A percentile compares a stretch with the other conserved stretches of the same genome.
Conservation (phyloP, 2,329 filamentous ascomycete genomes). For the Arthrobotrys sinensis region DNA sequence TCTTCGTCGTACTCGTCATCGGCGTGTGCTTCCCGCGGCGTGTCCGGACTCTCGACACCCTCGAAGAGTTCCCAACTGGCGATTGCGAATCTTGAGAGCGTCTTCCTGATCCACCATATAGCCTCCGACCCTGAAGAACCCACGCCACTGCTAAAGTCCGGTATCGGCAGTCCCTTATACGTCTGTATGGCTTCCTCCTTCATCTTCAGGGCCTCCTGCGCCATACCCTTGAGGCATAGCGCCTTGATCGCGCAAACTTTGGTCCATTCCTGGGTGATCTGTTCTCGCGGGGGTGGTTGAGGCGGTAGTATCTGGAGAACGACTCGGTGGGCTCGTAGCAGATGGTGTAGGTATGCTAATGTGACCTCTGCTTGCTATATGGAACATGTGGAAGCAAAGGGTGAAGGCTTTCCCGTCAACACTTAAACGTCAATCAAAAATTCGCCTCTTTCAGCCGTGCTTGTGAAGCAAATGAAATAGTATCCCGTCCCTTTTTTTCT, state of each 20-base stretch:
- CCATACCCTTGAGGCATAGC: constrained; percentile 56
- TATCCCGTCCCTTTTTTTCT: neutral
- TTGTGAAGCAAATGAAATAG: constrained; percentile 1
- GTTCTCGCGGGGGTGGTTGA: constrained; percentile 42
- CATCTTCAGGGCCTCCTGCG: constrained; percentile 51
- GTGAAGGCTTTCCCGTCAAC: constrained; percentile 52
- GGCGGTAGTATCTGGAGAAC: constrained; percentile 53
- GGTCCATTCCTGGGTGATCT: constrained; percentile 59
- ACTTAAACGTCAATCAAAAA: constrained; percentile 45
- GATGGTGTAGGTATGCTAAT: constrained; percentile 57
- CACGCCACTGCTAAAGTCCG: constrained; percentile 51
- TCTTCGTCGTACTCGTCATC: constrained; percentile 58
- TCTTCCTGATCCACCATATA: constrained; percentile 58
- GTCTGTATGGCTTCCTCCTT: constrained; percentile 57
- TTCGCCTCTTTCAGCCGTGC: neutral
- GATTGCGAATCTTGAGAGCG: constrained; percentile 55
- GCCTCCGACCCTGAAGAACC: constrained; percentile 52
- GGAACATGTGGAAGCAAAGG: constrained; percentile 30
- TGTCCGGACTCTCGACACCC: constrained; percentile 48
- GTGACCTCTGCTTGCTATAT: constrained; percentile 60
- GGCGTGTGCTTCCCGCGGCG: constrained; percentile 31
- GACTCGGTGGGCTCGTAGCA: constrained; percentile 49
- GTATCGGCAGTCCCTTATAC: constrained; percentile 51
- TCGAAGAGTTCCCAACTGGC: constrained; percentile 60
- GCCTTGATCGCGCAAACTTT: constrained; percentile 58